phyloP scores from a whole-genome alignment of 164 flowering plant species.

The Nelumbo lutea region DNA sequence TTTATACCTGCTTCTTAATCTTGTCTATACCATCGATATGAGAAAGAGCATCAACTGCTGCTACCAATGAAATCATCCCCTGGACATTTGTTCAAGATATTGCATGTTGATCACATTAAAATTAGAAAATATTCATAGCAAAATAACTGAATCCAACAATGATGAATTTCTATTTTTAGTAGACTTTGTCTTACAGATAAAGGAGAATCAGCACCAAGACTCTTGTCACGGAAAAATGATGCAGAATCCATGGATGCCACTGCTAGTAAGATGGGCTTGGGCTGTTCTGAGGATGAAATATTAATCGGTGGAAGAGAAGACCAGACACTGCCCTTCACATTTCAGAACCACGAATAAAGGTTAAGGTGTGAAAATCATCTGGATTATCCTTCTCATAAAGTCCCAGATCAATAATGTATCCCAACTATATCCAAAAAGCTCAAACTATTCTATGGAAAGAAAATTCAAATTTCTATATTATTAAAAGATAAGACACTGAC shows the following conservation, averaged over 20 bases:
- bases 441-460: too few relatives aligned
- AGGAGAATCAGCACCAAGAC: constrained; percentile 90
- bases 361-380: constrained; percentile 7
- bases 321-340: constrained; percentile 97
- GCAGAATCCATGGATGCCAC: constrained; percentile 87
- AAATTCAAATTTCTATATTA: too few relatives aligned
- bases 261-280: constrained; percentile 57
- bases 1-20: constrained; percentile 66
- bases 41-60: constrained; percentile 95
- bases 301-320: constrained; percentile 84
- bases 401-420: background rate
- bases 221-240: constrained; percentile 91
- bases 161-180: background rate
- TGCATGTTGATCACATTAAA: background rate
- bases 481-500: too few relatives aligned
- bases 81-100: constrained; percentile 22
- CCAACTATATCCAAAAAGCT: background rate
- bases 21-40: constrained; percentile 46
- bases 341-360: constrained; percentile 27
- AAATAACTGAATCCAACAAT: background rate
- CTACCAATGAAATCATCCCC: constrained; percentile 91
- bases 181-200: constrained; percentile 62
- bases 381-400: background rate
- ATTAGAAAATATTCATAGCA: background rate
- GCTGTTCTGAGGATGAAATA: constrained; percentile 35